phyloP scores from a whole-genome alignment of 805 yeast species.

The Candida awuae region DNA sequence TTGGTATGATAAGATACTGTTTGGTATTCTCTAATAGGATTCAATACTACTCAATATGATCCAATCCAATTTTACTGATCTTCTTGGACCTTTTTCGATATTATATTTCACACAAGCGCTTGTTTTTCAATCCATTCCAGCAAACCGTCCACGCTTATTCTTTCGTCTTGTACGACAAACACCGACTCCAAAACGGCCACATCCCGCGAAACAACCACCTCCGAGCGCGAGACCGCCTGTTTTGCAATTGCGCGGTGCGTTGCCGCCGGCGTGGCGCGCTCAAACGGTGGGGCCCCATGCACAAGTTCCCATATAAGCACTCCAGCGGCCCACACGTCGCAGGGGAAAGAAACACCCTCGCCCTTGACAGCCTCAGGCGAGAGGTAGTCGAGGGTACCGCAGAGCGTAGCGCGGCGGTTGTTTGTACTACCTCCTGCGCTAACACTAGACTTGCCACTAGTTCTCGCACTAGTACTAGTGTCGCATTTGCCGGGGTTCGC shows the following conservation, averaged over 20 bases:
- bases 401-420: slow-evolving; percentile 63
- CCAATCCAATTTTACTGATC: no score
- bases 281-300: slow-evolving; percentile 89
- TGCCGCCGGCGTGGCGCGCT: slow-evolving; percentile 64
- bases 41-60: no score
- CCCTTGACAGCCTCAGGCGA: slow-evolving; percentile 95
- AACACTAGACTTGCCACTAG: background rate
- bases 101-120: background rate
- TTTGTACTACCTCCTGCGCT: slow-evolving; percentile 15
- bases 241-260: slow-evolving; percentile 75
- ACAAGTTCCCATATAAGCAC: slow-evolving; percentile 77
- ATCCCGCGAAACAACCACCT: slow-evolving; percentile 31
- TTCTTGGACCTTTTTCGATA: background rate
- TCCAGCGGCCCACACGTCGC: slow-evolving; percentile 92
- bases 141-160: background rate
- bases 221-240: slow-evolving; percentile 69
- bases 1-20: no score
- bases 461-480: no score
- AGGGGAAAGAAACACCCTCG: slow-evolving; percentile 65
- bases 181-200: background rate
- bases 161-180: background rate
- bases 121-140: background rate
- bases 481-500: no score
- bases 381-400: slow-evolving; percentile 90
- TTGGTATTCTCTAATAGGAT: no score